Conservation (phyloP, 495 filamentous ascomycete genomes). For the Trichoderma reesei region DNA sequence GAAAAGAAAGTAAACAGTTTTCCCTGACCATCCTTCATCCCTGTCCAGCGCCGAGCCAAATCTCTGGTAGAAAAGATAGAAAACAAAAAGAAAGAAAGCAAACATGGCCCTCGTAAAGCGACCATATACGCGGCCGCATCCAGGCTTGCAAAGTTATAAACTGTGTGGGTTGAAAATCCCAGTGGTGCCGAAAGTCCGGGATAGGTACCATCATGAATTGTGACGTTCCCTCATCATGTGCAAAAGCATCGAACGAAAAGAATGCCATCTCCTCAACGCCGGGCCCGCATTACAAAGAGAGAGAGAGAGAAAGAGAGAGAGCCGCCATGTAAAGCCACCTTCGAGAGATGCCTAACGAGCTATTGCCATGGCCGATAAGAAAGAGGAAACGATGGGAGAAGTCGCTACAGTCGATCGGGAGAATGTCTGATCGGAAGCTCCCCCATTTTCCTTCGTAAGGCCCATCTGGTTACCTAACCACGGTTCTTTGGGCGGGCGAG, state of each 20-base stretch:
- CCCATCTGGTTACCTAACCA: conserved; percentile 21
- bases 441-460: not conserved
- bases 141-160: not conserved
- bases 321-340: not conserved
- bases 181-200: not conserved
- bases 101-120: not conserved
- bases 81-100: not conserved
- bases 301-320: not conserved
- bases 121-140: not conserved
- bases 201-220: not conserved
- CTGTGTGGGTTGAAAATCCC: not conserved
- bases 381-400: not conserved
- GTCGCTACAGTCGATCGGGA: not conserved
- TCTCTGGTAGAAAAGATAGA: not conserved
- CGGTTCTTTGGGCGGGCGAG: conserved; percentile 42
- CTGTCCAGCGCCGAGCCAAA: conserved; percentile 1
- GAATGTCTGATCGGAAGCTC: not conserved
- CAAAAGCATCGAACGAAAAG: not conserved
- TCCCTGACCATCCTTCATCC: not conserved
- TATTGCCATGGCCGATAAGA: not conserved
- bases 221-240: conserved; percentile 2
- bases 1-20: not conserved
- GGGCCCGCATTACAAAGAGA: not conserved
- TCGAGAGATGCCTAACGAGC: not conserved
- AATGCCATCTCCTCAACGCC: not conserved